These are phyloP conservation scores for Pythium coloratum DNA, from an alignment of 352 stramenopile species.

Conservation along the genomic window DNA sequence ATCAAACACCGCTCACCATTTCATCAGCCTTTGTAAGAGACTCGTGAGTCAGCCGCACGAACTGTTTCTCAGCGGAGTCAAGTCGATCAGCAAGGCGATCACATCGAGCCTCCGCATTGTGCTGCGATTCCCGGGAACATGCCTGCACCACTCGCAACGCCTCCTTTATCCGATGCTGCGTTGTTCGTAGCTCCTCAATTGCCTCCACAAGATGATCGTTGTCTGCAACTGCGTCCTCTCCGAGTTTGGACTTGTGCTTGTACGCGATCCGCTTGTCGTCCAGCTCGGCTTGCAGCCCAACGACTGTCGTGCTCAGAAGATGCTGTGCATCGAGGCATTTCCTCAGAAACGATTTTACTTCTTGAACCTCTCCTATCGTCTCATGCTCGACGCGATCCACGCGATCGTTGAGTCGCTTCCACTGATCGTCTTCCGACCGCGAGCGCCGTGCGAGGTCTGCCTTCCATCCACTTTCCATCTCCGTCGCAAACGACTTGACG, in stretches of 20 bases:
- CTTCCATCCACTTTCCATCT: slow-evolving; percentile 24
- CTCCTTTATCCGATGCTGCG: slow-evolving; percentile 45
- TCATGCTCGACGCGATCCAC: slow-evolving; percentile 28
- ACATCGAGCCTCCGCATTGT: slow-evolving; percentile 33
- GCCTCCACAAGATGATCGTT: slow-evolving; percentile 16
- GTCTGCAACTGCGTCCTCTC: slow-evolving; percentile 9
- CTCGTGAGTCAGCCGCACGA: slow-evolving; percentile 39
- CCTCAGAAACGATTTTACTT: slow-evolving; percentile 44
- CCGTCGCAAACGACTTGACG: slow-evolving; percentile 18
- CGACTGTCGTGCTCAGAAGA: slow-evolving; percentile 53
- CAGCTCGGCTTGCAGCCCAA: slow-evolving; percentile 54
- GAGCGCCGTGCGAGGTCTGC: slow-evolving; percentile 12
- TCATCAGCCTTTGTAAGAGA: slow-evolving; percentile 40
- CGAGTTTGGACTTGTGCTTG: not conserved
- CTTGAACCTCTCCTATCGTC: slow-evolving; percentile 21
- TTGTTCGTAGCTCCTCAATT: slow-evolving; percentile 51
- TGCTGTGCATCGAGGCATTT: slow-evolving; percentile 68
- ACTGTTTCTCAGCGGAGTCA: slow-evolving; percentile 42
- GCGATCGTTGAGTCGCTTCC: slow-evolving; percentile 10
- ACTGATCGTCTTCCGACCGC: slow-evolving; percentile 11
- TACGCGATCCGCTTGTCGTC: slow-evolving; percentile 29
- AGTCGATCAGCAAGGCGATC: slow-evolving; percentile 37
- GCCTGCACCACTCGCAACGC: slow-evolving; percentile 48
- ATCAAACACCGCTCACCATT: slow-evolving; percentile 33
- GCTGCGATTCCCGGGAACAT: slow-evolving; percentile 44